These are phyloP conservation scores for Cichorium intybus DNA, from an alignment of 140 eudicot genomes.

Conservation along the genomic window DNA sequence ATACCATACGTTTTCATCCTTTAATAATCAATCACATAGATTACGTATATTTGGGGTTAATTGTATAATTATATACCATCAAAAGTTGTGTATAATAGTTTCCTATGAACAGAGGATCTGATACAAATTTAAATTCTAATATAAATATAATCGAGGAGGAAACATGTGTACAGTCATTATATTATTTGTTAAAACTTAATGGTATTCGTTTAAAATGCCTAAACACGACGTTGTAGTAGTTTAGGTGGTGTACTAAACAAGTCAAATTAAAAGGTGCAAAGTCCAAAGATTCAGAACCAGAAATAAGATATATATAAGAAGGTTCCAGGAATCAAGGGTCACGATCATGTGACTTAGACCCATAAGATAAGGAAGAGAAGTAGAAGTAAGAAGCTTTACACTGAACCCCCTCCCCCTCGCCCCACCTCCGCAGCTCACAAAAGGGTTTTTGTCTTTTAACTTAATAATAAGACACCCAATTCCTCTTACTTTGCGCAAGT, in stretches of 20 bases:
- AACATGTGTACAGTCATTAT: no score
- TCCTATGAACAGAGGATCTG: no score
- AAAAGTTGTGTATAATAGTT: neutral
- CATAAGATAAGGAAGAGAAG: constrained; percentile 56
- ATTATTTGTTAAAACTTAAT: neutral
- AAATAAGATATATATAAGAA: constrained; percentile 50
- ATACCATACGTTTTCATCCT: no score
- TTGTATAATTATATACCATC: neutral
- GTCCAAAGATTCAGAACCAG: constrained; percentile 38
- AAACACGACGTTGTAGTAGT: constrained; percentile 18
- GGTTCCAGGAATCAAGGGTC: constrained; percentile 96
- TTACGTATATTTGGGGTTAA: no score
- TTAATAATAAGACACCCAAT: constrained; percentile 26
- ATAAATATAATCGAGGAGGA: no score
- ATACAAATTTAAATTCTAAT: no score
- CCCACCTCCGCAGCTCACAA: constrained; percentile 20
- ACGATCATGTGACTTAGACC: constrained; percentile 74
- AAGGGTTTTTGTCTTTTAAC: constrained; percentile 26
- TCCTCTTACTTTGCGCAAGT: constrained; percentile 28
- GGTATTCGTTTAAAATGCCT: constrained; percentile 26
- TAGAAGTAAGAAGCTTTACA: constrained; percentile 10
- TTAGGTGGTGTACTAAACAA: constrained; percentile 28
- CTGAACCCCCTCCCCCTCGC: constrained; percentile 3
- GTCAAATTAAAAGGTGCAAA: constrained; percentile 35
- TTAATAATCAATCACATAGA: no score